Evolutionary conservation across 2,329 filamentous ascomycete genomes (phyloP).

Genomic region (Aureobasidium sp.): DNA sequence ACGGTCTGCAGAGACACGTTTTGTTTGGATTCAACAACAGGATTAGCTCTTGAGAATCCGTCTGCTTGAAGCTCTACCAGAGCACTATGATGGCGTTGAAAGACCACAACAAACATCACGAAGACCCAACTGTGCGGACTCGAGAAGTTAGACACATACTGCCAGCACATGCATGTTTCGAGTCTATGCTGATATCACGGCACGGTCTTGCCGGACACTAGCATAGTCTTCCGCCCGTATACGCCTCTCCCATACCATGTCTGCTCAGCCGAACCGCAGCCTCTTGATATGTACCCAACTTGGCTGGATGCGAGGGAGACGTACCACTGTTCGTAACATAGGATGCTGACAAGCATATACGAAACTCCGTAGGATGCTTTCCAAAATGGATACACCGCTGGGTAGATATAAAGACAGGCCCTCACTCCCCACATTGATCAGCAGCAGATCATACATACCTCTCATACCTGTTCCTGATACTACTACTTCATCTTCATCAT

Average conservation of each 20-base stretch:
- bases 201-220: conserved; percentile 12
- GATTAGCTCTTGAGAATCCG: background rate
- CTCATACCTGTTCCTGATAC: background rate
- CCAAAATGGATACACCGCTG: background rate
- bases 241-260: conserved; percentile 9
- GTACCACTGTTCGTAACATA: conserved; percentile 1
- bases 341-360: conserved; percentile 8
- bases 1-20: background rate
- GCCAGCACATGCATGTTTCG: conserved; percentile 1
- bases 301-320: conserved; percentile 1
- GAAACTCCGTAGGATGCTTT: background rate
- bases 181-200: background rate
- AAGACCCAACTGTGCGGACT: background rate
- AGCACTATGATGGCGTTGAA: background rate
- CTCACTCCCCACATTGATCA: background rate
- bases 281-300: background rate
- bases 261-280: background rate
- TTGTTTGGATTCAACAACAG: background rate
- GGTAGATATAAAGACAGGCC: conserved; percentile 7
- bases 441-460: conserved; percentile 3
- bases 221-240: background rate
- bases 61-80: background rate
- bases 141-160: background rate
- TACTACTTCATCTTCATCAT: background rate
- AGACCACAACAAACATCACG: background rate